Evolutionary conservation across 179 eudicot species (phyloP).

Genomic region (Monotropa hypopitys): DNA sequence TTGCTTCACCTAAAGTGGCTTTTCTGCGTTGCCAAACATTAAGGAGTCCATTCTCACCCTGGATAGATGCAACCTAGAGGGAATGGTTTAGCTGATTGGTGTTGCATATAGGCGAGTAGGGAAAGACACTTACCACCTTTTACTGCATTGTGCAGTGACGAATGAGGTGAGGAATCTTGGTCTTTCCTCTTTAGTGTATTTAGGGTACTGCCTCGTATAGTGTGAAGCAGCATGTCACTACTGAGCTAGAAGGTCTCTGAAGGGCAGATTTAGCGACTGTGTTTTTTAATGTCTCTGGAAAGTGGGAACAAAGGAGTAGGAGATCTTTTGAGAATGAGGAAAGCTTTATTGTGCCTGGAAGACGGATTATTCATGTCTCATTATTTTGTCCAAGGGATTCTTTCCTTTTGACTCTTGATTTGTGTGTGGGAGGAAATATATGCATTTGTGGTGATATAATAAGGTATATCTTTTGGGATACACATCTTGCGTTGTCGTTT

Average conservation of each 20-base stretch:
- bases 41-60: background rate
- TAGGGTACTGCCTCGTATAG: background rate
- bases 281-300: too few relatives aligned
- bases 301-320: background rate
- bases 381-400: background rate
- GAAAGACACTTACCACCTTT: background rate
- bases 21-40: too few relatives aligned
- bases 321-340: background rate
- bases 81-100: background rate
- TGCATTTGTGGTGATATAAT: background rate
- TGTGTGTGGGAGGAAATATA: background rate
- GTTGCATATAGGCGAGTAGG: background rate
- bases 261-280: background rate
- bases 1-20: too few relatives aligned
- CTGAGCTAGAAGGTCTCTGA: background rate
- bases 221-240: background rate
- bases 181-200: background rate
- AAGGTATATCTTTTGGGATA: background rate
- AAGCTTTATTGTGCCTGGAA: background rate
- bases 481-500: background rate
- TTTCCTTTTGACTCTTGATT: background rate
- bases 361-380: background rate
- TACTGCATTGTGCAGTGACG: background rate
- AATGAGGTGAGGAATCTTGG: background rate
- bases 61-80: background rate